Evolutionary conservation across 768 basidiomycete species (phyloP).

Genomic region (Tulasnella sp.): DNA sequence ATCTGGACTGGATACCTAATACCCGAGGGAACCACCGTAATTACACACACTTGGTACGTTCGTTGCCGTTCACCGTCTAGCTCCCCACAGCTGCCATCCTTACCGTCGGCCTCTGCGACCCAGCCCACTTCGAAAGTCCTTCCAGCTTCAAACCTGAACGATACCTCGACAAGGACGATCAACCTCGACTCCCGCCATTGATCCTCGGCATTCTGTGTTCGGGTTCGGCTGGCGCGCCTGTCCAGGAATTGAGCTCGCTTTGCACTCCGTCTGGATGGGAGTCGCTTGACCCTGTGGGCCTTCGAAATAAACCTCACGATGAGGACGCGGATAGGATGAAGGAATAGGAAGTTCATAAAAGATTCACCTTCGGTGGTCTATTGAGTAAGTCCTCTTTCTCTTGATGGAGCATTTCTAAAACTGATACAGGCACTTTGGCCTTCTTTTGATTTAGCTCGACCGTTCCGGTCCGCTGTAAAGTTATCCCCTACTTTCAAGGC

Average conservation of each 20-base stretch:
- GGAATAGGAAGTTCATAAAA: neutral
- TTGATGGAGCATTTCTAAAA: neutral
- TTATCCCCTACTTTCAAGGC: neutral
- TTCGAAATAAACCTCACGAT: neutral
- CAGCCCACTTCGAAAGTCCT: neutral
- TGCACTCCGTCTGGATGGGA: neutral
- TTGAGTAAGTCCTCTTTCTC: neutral
- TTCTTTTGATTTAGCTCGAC: neutral
- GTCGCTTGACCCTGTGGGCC: neutral
- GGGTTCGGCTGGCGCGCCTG: neutral
- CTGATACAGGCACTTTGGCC: neutral
- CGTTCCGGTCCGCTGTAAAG: neutral
- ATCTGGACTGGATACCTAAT: constrained; percentile 30
- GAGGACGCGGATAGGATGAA: neutral
- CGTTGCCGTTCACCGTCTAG: neutral
- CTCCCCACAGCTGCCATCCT: no score
- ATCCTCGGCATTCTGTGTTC: neutral
- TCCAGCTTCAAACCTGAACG: neutral
- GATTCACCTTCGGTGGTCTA: neutral
- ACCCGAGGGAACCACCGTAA: constrained; percentile 3
- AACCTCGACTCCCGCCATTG: neutral
- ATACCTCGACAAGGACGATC: neutral
- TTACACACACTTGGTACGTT: constrained; percentile 15
- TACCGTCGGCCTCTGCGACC: neutral
- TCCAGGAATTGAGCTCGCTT: neutral